Percentiles rank a stretch among this genome's conserved stretches.
Evolutionary conservation across 164 flowering plant species (phyloP).

Genomic region (Magnolia officinalis): DNA sequence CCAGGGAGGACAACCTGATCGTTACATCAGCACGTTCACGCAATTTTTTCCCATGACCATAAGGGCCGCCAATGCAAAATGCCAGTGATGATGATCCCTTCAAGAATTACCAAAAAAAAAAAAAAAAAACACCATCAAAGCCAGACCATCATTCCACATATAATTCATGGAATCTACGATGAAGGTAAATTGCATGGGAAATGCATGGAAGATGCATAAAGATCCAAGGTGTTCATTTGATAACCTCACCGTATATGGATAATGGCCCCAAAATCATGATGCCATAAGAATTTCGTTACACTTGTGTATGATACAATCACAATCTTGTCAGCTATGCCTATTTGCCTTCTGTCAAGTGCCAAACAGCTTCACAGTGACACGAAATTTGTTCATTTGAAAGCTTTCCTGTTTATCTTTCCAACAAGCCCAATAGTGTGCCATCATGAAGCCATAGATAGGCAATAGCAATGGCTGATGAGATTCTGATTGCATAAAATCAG

Average conservation of each 20-base stretch:
- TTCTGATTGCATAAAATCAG: no score
- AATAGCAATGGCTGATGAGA: no score
- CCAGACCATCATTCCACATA: background rate
- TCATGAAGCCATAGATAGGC: no score
- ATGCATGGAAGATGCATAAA: background rate
- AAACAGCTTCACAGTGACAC: background rate
- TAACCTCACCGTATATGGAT: background rate
- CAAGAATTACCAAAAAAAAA: slow-evolving; percentile 2
- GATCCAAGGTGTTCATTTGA: background rate
- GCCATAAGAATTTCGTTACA: no score
- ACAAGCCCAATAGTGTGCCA: no score
- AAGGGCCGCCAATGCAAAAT: slow-evolving; percentile 91
- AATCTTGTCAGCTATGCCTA: no score
- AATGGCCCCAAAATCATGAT: no score
- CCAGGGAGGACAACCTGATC: slow-evolving; percentile 70
- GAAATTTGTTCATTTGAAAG: background rate
- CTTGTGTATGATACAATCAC: no score
- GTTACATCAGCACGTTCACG: slow-evolving; percentile 67
- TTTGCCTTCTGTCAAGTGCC: background rate
- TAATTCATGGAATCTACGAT: background rate
- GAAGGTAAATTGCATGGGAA: background rate
- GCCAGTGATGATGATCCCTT: slow-evolving; percentile 72
- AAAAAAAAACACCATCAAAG: background rate
- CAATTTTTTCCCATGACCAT: slow-evolving; percentile 75
- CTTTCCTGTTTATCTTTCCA: background rate